Percentiles rank a stretch among this genome's conserved stretches.
phyloP scores from a whole-genome alignment of 495 filamentous ascomycete species.

The Aspergillus indologenus region DNA sequence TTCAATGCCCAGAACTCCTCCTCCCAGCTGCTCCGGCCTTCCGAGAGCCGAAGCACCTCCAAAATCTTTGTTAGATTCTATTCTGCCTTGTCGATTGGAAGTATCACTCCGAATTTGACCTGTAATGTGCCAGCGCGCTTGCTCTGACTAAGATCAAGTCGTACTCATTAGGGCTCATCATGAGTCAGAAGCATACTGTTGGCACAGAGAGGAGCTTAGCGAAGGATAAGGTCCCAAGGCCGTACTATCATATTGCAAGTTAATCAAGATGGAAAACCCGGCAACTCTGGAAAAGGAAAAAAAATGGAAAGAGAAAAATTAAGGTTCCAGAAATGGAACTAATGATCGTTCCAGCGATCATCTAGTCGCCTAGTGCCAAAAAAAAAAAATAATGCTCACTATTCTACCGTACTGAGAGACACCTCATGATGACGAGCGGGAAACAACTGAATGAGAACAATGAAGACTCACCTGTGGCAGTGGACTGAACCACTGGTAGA shows the following conservation, averaged over 20 bases:
- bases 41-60: slow-evolving; percentile 5
- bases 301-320: background rate
- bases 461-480: background rate
- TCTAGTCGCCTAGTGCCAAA: too few relatives aligned
- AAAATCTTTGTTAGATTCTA: slow-evolving; percentile 1
- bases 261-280: background rate
- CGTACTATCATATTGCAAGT: too few relatives aligned
- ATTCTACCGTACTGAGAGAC: slow-evolving; percentile 1
- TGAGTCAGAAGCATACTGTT: slow-evolving; percentile 6
- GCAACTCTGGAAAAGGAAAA: background rate
- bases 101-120: background rate
- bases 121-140: too few relatives aligned
- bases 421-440: slow-evolving; percentile 5
- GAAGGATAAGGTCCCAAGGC: background rate
- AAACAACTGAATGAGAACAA: background rate
- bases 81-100: background rate
- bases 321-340: slow-evolving; percentile 1
- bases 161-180: background rate
- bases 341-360: background rate
- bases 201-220: background rate
- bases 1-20: slow-evolving; percentile 14
- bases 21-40: slow-evolving; percentile 18
- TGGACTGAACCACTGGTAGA: background rate
- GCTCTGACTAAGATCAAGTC: too few relatives aligned
- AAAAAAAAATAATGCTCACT: background rate